These are phyloP conservation scores for Populus deltoides DNA, from an alignment of 345 rosid species.

Conservation along the genomic window DNA sequence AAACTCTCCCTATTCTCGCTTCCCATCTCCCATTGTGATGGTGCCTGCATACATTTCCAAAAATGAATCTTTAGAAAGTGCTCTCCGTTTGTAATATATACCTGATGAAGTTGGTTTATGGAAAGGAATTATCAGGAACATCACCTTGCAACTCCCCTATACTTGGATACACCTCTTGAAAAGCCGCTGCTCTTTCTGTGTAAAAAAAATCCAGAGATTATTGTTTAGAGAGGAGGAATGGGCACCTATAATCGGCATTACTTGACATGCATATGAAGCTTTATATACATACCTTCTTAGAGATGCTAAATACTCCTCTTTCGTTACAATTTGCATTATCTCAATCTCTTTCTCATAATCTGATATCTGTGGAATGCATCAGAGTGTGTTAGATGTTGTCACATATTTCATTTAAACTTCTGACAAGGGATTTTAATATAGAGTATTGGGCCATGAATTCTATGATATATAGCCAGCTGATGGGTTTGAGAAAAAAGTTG, in stretches of 20 bases:
- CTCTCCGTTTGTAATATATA: not conserved
- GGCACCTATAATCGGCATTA: not conserved
- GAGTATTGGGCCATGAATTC: slow-evolving; percentile 13
- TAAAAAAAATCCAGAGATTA: not conserved
- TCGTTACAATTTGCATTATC: slow-evolving; percentile 55
- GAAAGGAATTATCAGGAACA: slow-evolving; percentile 1
- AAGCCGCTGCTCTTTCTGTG: slow-evolving; percentile 68
- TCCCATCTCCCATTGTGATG: slow-evolving; percentile 79
- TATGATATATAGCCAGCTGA: slow-evolving; percentile 18
- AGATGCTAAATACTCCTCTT: slow-evolving; percentile 65
- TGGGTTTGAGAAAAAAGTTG: slow-evolving; percentile 27
- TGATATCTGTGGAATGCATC: slow-evolving; percentile 34
- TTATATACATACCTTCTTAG: slow-evolving; percentile 51
- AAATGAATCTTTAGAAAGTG: not conserved
- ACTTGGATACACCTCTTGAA: slow-evolving; percentile 68
- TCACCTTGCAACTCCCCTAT: slow-evolving; percentile 71
- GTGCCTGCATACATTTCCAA: slow-evolving; percentile 39
- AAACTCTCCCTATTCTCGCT: slow-evolving; percentile 70
- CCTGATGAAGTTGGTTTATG: not conserved
- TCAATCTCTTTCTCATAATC: slow-evolving; percentile 56
- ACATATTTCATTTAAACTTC: not conserved
- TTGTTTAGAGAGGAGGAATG: not conserved
- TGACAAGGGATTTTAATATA: not conserved
- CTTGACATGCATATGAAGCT: not conserved
- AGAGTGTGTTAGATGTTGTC: not conserved